Evolutionary conservation across 1,284 basidiomycete genomes (phyloP), one percentile per base, ranked within the genome.

Genomic region (Ustilago esculenta): DNA sequence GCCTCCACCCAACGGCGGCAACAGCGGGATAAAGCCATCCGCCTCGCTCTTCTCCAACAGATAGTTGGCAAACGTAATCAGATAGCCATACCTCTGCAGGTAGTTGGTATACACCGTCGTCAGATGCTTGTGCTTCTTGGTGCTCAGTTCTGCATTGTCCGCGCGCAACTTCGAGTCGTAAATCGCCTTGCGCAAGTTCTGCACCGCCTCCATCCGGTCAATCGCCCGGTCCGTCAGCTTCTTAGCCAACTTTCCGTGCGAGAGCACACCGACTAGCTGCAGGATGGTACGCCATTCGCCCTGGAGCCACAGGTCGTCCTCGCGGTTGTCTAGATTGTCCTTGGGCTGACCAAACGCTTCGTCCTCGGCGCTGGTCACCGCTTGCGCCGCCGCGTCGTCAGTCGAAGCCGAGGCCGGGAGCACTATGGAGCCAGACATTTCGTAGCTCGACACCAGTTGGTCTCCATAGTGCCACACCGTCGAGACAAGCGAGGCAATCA

Each of bases 261-360:
- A 90, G 90, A 96, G 86, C 5, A 96, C 90, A 14, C 91, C 90
- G 42, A 96, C 91, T 41, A 99, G 89, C 75, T 96, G 93, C 37
- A 99, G 84, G 59, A 98, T 97, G 3, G 90, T 92, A 84, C 97
- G 97, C 85, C 97, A 99, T 80, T 98, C 95, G 44, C 95, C 95
- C 90, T 76, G 34, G 21, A 81, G 57, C 49, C 73, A 81, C 11
- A 83, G 75, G 35, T 83, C 79, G 11, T 81, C 75, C 33, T 83
- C 81, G 18, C 79, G 69, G 14, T 77, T 75, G 54, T 82, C 81
- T 52, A 64, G 55, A 12, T 47, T 61, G 39, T 72, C 65, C 37
- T 58, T 76, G 55, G 49, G 59, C 34, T 60, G 54, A 2, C 69
- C 56, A 24, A 72, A 64, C 4, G 46, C 41, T 35, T 55, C 64